Base-by-base conservation (phyloP, 1,284 basidiomycete genomes). In the Xanthoconium separans region DNA sequence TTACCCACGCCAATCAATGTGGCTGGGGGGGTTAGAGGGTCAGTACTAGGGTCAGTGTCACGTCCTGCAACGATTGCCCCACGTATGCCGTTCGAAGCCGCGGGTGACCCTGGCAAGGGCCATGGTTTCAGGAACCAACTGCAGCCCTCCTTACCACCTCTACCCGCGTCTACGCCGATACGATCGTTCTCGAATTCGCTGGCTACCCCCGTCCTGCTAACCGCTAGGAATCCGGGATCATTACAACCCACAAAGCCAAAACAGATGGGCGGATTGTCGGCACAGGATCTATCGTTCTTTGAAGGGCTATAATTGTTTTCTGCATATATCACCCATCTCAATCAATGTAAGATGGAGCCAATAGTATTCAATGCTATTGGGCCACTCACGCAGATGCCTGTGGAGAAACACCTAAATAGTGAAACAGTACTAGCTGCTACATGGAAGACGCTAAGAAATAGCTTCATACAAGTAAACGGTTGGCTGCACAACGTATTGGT, bases 231-330 rank as follows among this genome's bases (percentile, higher is more conserved):
- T 18, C 2, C 50, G 1, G 33, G 55, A 39, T 50, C 61, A 50
- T 49, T 54, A 31, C 54, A 63, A 54, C 33, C 58, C n/a, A n/a
- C 46, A 9, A 58, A 66, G 15, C 60, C 62, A 36, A 67, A 66
- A 44, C 70, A 72, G 42, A 72, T 69, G 4, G 76, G 82, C 9
- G 82, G 82, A 7, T 66, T 88, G 45, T 84, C 83, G 5, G 85
- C 85, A 9, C 84, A 87, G 67, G 87, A 88, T 73, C 65, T 88
- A 53, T 86, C 82, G n/a, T 89, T 89, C 62, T 89, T 89, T 61
- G 87, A 89, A 68, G 82, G 85, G 20, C 61, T 85, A 42, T 87
- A 27, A 27, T 27, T 27, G 27, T 4, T 27, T 27, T 22, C 22
- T 27, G 27, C 7, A 27, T 27, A 27, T 27, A 27, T 27, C 27